Conservation (phyloP, 257 asterid species). For the Solanum tacnaense region DNA sequence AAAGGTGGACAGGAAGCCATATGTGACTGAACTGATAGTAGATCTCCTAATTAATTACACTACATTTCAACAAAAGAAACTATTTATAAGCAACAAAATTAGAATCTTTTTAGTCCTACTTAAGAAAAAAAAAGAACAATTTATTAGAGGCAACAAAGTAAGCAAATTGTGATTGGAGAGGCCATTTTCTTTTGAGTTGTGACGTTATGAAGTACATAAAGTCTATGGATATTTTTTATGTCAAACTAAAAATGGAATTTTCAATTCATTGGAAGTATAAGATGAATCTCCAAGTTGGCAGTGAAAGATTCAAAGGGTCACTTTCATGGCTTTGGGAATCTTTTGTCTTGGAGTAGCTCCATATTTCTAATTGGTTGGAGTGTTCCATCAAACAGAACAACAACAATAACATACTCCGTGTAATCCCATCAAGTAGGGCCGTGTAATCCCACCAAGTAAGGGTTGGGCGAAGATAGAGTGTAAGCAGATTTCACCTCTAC, state of each 20-base stretch:
- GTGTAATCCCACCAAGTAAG: neutral
- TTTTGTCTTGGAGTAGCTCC: neutral
- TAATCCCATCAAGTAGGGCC: neutral
- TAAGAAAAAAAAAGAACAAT: no score
- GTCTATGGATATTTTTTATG: conserved; percentile 5
- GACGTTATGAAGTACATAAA: conserved; percentile 9
- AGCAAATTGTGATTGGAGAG: neutral
- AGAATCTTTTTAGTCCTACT: neutral
- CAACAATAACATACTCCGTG: neutral
- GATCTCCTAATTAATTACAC: neutral
- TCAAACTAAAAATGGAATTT: conserved; percentile 23
- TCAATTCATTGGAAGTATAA: conserved; percentile 1
- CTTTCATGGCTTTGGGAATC: conserved; percentile 13
- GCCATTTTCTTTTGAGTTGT: conserved; percentile 18
- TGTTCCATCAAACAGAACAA: neutral
- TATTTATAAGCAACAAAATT: neutral
- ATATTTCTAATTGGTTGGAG: neutral
- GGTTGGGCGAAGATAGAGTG: neutral
- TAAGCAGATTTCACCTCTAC: neutral
- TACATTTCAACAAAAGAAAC: neutral
- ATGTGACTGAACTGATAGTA: neutral
- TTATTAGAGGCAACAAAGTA: neutral
- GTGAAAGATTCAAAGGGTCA: conserved; percentile 15
- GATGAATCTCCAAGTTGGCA: conserved; percentile 21
- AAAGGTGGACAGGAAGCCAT: conserved; percentile 84